Base-by-base conservation (phyloP, 1,139 yeast genomes). In the Suhomyces maxii region DNA sequence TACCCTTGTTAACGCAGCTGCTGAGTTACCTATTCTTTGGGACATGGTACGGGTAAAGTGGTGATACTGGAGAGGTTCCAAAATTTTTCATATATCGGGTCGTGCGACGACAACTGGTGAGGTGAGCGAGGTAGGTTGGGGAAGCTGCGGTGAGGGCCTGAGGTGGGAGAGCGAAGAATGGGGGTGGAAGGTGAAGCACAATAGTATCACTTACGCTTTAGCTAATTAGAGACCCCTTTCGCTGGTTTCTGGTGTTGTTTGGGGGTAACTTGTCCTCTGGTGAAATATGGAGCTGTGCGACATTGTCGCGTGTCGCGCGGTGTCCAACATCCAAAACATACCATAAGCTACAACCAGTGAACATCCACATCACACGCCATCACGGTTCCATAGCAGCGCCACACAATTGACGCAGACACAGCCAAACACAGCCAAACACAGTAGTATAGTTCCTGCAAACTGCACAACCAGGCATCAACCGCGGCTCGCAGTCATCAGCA, bases 1-100 rank as follows among this genome's bases (percentile, higher is more conserved):
- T 39, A 86, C 79, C 55, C 96, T 79, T 39, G 96, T 86, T 57
- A 88, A 83, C 6, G 96, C 89, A 30, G 85, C 74, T 8, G 83
- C 87, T 7, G 90, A 79, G 67, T 68, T 74, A 47, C 84, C 84
- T 40, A 80, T 68, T 61, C 82, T 77, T 56, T 77, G 82, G 32
- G 84, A 80, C 85, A 80, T 80, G 18, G 32, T 44, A 36, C 39
- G 34, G 40, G 7, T n/a, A n/a, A 13, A 33, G 36, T 25, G 13
- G 26, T 28, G 31, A 28, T 12, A 12, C 3, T 38, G 30, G 33
- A 28, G 25, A n/a, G 25, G 34, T 14, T 39, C 42, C 42, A 40
- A 40, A 40, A 40, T 40, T 40, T 40, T 40, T 40, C 42, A 40
- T 30, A 28, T n/a, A 35, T 35, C 31, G 31, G 31, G 42, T 40